Base-by-base conservation (phyloP, 2,329 filamentous ascomycete genomes). In the Meredithiella fracta region DNA sequence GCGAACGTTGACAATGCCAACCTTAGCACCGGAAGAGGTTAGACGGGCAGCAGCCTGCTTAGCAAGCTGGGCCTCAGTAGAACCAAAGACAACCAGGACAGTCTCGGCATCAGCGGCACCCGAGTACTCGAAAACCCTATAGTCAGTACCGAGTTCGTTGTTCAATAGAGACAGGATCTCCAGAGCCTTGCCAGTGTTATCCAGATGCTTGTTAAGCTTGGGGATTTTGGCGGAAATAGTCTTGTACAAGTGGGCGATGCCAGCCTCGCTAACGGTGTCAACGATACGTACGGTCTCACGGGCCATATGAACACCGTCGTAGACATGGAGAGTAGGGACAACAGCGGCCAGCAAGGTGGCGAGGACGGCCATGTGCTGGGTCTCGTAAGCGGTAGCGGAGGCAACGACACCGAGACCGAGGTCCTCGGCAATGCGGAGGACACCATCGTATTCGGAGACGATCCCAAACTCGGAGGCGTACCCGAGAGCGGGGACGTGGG, bases 341-440 rank as follows among this genome's bases (percentile, higher is more conserved):
- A 92, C 72, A 49, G 79, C 82, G 20, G 89, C 85, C 59, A 94
- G 73, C 23, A 94, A 71, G 2, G 88, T 95, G 1, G 89, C 80
- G 63, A 94, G 83, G n/a, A 95, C 72, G 6, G 89, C 79, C 85
- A 95, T 95, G 71, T 98, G 92, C 74, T 98, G 92, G 51, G 85
- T 78, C 72, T 98, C 92, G 62, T 94, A 90, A 29, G 86, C 82
- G 29, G 89, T 95, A 54, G 81, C 80, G 67, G 88, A 95, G 61
- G 86, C 79, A 50, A 98, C 80, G 44, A 98, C 76, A 50, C 83
- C 90, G 26, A 97, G 74, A 15, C 92, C 91, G 14, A 97, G 78
- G 62, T 97, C 92, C 68, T 97, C 92, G 7, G 88, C 85, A 51
- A 91, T 72, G 61, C 82, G 79, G 64, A 97, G 74, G 2, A 87